These are phyloP conservation scores for Cetraspora pellucida DNA, from an alignment of 192 early-diverging fungal genomes.

Conservation along the genomic window DNA sequence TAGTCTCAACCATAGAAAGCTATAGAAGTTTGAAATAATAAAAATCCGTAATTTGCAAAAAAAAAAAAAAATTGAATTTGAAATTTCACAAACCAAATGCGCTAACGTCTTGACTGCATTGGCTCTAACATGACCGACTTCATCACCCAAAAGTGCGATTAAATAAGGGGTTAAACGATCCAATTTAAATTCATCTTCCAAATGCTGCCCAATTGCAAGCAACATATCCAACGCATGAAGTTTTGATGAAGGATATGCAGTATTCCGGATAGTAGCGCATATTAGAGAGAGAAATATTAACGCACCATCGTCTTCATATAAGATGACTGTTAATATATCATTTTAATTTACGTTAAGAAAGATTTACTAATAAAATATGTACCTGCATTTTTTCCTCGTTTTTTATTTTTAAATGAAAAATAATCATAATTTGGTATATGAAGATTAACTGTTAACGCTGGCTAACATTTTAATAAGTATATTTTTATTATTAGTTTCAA, in stretches of 20 bases:
- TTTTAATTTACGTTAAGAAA: not conserved
- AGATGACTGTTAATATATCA: not conserved
- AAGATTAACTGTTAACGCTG: slow-evolving; percentile 21
- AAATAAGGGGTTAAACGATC: slow-evolving; percentile 81
- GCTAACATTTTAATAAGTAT: not conserved
- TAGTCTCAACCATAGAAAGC: slow-evolving; percentile 73
- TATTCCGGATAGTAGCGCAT: slow-evolving; percentile 72
- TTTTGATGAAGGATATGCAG: slow-evolving; percentile 68
- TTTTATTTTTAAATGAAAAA: slow-evolving; percentile 15
- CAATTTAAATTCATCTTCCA: slow-evolving; percentile 71
- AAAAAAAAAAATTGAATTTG: not conserved
- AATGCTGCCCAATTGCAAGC: slow-evolving; percentile 63
- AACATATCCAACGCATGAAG: slow-evolving; percentile 75
- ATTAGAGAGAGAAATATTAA: slow-evolving; percentile 69
- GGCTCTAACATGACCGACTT: slow-evolving; percentile 62
- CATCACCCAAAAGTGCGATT: slow-evolving; percentile 65
- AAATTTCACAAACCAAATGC: slow-evolving; percentile 58
- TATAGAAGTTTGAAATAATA: slow-evolving; percentile 27
- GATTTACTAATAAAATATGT: not conserved
- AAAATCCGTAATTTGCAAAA: not conserved
- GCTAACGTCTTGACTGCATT: slow-evolving; percentile 67
- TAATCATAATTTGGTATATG: slow-evolving; percentile 38
- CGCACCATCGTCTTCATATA: slow-evolving; percentile 59
- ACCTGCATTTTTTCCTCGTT: slow-evolving; percentile 17
- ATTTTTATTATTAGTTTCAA: not conserved